Base-by-base conservation (phyloP, 768 basidiomycete genomes). In the Russula abietina region DNA sequence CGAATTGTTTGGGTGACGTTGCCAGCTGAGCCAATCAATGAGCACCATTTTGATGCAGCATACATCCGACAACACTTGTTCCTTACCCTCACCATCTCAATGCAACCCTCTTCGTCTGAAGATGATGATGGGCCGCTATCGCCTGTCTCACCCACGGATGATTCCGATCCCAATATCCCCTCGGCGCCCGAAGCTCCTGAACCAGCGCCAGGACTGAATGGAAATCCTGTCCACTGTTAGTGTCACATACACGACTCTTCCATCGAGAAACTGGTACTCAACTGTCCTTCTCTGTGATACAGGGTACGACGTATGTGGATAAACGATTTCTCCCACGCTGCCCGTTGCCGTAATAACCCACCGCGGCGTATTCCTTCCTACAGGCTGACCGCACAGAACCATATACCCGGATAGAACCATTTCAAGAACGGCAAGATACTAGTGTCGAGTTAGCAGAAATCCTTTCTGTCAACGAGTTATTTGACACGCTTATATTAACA, bases 381-480 rank as follows among this genome's bases (percentile, higher is more conserved):
- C 65, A 93, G 90, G 91, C 91, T 61, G 83, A 93, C 75, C 85
- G 89, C 67, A 85, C 87, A 52, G 91, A 93, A 72, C 69, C 91
- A 11, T 93, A 93, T 71, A 93, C 91, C 22, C 82, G 85, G 61
- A 93, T 91, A 68, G 79, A 80, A 51, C 91, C 91, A 30, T 93
- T 93, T 72, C 89, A 92, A 72, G 89, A 91, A 76, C 84, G 79
- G 69, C 81, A 85, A 71, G 91, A 93, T 71, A 89, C 91, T 26
- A 89, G 84, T 66, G 81, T 93, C 65, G 91, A 92, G 90, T 91
- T 69, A 45, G 63, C 46, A 43, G 17, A 68, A 86, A 77, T 32
- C 28, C 33, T 59, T 56, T 24, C 52, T 59, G n/a, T 58, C 24
- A 39, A 48, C 22, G 22, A 46, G 22, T 46, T 11, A 63, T 45